Conservation (phyloP, 306 rosid genomes). For the Amphicarpaea edgeworthii region DNA sequence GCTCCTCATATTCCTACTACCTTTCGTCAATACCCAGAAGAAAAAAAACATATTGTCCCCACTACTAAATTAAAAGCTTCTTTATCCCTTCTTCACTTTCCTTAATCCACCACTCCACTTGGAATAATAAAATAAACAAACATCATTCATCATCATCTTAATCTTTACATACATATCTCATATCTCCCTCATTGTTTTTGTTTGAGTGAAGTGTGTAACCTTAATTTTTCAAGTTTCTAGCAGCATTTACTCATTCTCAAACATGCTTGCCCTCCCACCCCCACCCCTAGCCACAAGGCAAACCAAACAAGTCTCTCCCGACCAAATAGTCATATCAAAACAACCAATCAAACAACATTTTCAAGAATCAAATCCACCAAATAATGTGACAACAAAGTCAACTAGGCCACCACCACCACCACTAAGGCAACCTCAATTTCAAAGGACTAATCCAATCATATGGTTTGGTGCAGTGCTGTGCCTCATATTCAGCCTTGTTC, state of each 20-base stretch:
- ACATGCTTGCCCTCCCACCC: conserved; percentile 58
- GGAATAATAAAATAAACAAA: background rate
- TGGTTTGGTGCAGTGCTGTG: conserved; percentile 74
- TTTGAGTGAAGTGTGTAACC: background rate
- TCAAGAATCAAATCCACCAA: conserved; percentile 42
- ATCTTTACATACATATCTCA: conserved; percentile 10
- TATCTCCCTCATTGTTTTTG: background rate
- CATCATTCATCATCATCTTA: background rate
- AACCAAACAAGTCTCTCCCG: conserved; percentile 51
- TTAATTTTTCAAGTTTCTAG: too few species aligned
- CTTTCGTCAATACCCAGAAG: conserved; percentile 62
- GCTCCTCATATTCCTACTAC: conserved; percentile 37
- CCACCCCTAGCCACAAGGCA: conserved; percentile 44
- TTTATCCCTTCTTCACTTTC: conserved; percentile 50
- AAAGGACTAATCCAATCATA: conserved; percentile 67
- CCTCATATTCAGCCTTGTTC: conserved; percentile 72
- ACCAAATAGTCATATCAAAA: conserved; percentile 65
- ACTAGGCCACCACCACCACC: conserved; percentile 46
- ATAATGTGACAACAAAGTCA: conserved; percentile 38
- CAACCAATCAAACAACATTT: conserved; percentile 38
- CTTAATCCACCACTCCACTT: conserved; percentile 42
- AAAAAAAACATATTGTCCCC: conserved; percentile 63
- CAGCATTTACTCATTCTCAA: background rate
- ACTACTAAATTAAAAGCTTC: conserved; percentile 64
- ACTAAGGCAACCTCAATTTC: conserved; percentile 53